Base-by-base conservation (phyloP, 2,329 filamentous ascomycete species). In the Metarhizium guizhouense region DNA sequence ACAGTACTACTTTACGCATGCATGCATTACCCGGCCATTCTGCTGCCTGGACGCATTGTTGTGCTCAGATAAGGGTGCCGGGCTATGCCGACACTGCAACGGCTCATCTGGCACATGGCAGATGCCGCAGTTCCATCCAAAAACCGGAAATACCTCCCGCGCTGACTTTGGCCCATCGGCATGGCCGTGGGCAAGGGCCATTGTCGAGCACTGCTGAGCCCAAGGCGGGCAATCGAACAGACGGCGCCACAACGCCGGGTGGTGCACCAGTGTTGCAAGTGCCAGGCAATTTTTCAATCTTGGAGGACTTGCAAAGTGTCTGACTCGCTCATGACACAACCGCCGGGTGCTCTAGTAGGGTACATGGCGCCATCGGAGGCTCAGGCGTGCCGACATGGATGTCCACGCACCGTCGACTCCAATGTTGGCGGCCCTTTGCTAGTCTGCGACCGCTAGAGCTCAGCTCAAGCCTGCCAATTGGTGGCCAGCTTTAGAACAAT, bases 291-390 rank as follows among this genome's bases (percentile, higher is more conserved):
- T 20, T 25, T 45, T 18, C 2, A 6, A 45, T 11, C 7, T 25
- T 25, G 10, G 16, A 43, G 16, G n/a, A 16, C 18, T 18, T 16
- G 6, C 42, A 45, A 25, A 45, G n/a, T 30, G 30, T 6, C n/a
- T 54, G 53, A 54, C 53, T 54, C 53, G 53, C 34, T 54, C 32
- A 16, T 10, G n/a, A 36, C 36, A 36, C 32, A 34, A 34, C 32
- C 32, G 10, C 10, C 7, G 32, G 10, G 32, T 8, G 14, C 34
- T 36, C 34, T n/a, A 16, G 13, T 40, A 16, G 38, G 3, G 14
- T 11, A 5, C 38, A 40, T 40, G 38, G 38, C 53, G 53, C 53
- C 53, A 54, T 54, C 29, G 32, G 34, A 32, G 20, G 11, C 32
- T 34, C 32, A 34, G 32, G 32, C 32, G 32, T 8, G 7, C 25